Base-by-base conservation (phyloP, 1,284 basidiomycete species). In the Ustilago trichophora region DNA sequence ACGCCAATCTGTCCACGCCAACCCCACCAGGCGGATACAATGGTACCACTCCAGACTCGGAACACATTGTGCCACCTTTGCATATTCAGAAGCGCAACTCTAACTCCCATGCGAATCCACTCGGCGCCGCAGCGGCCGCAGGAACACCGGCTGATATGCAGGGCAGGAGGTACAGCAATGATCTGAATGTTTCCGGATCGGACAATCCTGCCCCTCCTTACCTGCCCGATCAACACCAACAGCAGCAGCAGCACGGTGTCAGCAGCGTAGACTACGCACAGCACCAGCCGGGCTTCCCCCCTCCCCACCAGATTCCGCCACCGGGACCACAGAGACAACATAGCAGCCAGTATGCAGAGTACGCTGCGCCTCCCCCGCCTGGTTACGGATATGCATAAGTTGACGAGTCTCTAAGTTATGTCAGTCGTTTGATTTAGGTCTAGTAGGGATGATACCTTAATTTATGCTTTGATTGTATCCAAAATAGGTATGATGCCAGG, bases 191-290 rank as follows among this genome's bases (percentile, higher is more conserved):
- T 3, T 19, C 27, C 6, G 64, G 54, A 6, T 29, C 29, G 7
- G 64, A 68, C 11, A 37, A 49, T 19, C 67, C 68, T 5, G 68
- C 68, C 6, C 72, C 72, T 2, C 67, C 72, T n/a, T 73, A 73
- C 24, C n/a, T 43, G 16, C 47, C 47, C 3, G 47, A 51, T 35
- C 46, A 42, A 27, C 26, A 38, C 25, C 13, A 33, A 1, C 11
- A 13, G 5, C 26, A 38, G 29, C 13, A 33, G 2, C 11, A 13
- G 5, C 27, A 13, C 5, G 36, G 35, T 3, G 32, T 19, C n/a
- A 19, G 15, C 8, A 34, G 33, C 6, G 26, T 47, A 4, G 38
- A 45, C 4, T 50, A 57, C 15, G 35, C 32, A 19, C 38, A 53
- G 26, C 49, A 50, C 2, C 52, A 47, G 9, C 56, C 47, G 27